Evolutionary conservation across 2,329 filamentous ascomycete genomes (phyloP).

Genomic region (Apiospora malaysiana): DNA sequence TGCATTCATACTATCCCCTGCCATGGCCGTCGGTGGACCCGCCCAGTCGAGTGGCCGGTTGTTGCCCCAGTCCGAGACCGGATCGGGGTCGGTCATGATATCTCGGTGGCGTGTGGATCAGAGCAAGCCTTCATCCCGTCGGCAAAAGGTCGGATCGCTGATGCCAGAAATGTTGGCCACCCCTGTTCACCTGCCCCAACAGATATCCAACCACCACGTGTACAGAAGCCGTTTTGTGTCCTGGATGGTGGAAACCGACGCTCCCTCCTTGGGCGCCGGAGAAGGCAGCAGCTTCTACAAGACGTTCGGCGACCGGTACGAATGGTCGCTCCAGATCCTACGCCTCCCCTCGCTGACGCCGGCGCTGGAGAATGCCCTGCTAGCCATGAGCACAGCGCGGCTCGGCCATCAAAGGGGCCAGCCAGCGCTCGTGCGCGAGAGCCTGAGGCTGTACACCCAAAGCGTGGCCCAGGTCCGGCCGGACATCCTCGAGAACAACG

Average conservation of each 20-base stretch:
- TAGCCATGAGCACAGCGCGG: constrained; percentile 23
- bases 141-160: not conserved
- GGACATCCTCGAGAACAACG: not conserved
- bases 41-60: not conserved
- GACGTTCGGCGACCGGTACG: constrained; percentile 22
- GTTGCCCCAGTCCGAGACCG: not conserved
- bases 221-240: not conserved
- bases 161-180: not conserved
- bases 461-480: constrained; percentile 18
- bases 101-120: constrained; percentile 24
- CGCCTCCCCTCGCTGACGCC: constrained; percentile 22
- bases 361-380: constrained; percentile 21
- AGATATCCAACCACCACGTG: not conserved
- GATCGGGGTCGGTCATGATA: constrained; percentile 17
- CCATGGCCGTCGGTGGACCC: constrained; percentile 7
- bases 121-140: not conserved
- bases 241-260: constrained; percentile 20
- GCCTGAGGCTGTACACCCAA: constrained; percentile 22
- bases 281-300: constrained; percentile 23
- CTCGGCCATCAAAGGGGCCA: constrained; percentile 17
- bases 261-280: constrained; percentile 21
- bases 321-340: constrained; percentile 22
- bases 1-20: constrained; percentile 25
- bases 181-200: not conserved
- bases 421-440: constrained; percentile 21